These are phyloP conservation scores for Chaetomium fimeti DNA, from an alignment of 495 filamentous ascomycete species.

Conservation along the genomic window DNA sequence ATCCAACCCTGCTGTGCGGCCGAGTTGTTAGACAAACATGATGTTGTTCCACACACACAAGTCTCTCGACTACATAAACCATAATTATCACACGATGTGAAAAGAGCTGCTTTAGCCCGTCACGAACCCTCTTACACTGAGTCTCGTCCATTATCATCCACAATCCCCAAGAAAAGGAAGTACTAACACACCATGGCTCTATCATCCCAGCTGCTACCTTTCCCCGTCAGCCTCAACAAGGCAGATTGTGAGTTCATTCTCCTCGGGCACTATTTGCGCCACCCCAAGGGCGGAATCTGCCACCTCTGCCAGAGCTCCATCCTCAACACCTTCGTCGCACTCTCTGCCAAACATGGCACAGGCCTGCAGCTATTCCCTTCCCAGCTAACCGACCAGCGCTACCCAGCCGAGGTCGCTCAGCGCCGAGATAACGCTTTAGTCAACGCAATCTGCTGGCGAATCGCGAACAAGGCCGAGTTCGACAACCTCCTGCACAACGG, in stretches of 20 bases:
- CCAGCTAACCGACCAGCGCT: neutral
- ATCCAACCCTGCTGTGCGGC: too few species aligned
- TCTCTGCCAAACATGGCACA: neutral
- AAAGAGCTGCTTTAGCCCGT: too few species aligned
- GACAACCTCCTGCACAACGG: neutral
- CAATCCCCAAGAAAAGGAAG: neutral
- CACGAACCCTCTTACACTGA: too few species aligned
- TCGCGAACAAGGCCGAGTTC: neutral
- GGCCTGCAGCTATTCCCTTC: neutral
- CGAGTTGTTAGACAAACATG: too few species aligned
- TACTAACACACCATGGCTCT: neutral
- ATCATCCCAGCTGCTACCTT: neutral
- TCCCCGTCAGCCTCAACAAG: neutral
- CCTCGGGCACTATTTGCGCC: neutral
- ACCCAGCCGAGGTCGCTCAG: neutral
- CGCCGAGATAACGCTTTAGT: neutral
- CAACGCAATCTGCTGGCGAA: neutral
- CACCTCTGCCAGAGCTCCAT: neutral
- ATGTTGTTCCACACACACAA: too few species aligned
- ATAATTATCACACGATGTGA: too few species aligned
- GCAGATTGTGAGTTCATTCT: neutral
- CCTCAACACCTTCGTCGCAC: neutral
- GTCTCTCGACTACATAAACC: too few species aligned
- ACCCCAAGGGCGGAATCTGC: neutral
- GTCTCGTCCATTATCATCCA: too few species aligned